Evolutionary conservation across 2,329 filamentous ascomycete species (phyloP), one percentile per base, ranked within the genome.

Genomic region (Diaporthe ampelina): DNA sequence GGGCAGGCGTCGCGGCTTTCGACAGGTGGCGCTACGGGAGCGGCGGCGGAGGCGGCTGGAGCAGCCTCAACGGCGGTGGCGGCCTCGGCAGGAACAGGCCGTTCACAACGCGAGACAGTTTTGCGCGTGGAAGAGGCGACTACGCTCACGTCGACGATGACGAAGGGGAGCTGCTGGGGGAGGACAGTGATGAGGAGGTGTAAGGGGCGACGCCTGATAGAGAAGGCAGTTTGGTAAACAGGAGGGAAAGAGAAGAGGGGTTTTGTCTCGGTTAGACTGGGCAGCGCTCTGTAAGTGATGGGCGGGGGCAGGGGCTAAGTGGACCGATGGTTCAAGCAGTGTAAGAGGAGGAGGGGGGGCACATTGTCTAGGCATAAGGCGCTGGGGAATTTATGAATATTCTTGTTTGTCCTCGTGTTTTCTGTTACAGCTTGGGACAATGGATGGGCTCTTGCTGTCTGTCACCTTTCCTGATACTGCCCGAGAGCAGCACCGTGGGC

Each of bases 111-210:
- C 88, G 97, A 74, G 94, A 94, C 80, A 96, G 94, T 76, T 99
- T 99, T 84, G 94, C 95, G 7, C 90, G 95, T 73, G 93, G 94
- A 1, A 90, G 94, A 73, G 93, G 94, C n/a, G 94, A 98, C 82
- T 98, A 98, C 82, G 91, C 92, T 21, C 89, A 93, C 79, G 95
- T 98, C 69, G 95, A 97, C 79, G 94, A 97, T 68, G 97, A 98
- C 81, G 97, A 98, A 82, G 96, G 96, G 65, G 96, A 98, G 86
- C 86, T 99, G 78, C 85, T 99, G 48, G 97, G 97, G 0, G 96
- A 98, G 78, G 95, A 97, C 75, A 95, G 95, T 78, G 96, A 98
- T 77, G 95, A 98, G 80, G 96, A 98, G 76, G 94, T 93, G 65
- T 92, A 81, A 84, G 21, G 40, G 40, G n/a, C n/a, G n/a, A 17